Evolutionary conservation across 164 flowering plant genomes (phyloP).

Genomic region (Magnolia officinalis): DNA sequence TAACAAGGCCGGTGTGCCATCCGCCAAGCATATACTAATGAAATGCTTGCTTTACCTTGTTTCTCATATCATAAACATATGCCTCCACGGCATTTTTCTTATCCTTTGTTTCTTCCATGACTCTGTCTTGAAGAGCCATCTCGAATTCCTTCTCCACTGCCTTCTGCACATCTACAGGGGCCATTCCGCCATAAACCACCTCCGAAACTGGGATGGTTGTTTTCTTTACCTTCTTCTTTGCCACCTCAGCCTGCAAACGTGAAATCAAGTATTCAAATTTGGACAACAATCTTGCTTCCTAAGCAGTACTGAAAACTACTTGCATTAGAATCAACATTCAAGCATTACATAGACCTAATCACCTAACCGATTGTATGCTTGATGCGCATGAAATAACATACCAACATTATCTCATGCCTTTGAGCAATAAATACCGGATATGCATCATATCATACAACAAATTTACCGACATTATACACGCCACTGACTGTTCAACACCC

Average conservation of each 20-base stretch:
- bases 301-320: background rate
- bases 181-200: slow-evolving; percentile 68
- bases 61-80: slow-evolving; percentile 95
- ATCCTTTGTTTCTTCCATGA: slow-evolving; percentile 97
- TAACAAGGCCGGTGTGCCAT: background rate
- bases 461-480: no score
- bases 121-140: slow-evolving; percentile 93
- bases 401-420: no score
- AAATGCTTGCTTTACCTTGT: slow-evolving; percentile 46
- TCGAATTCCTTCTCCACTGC: slow-evolving; percentile 94
- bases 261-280: background rate
- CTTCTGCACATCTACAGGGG: slow-evolving; percentile 65
- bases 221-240: slow-evolving; percentile 84
- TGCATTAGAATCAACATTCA: background rate
- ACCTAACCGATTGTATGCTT: background rate
- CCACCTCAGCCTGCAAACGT: slow-evolving; percentile 53
- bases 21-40: background rate
- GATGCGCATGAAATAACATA: background rate
- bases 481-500: no score
- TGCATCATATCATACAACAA: no score
- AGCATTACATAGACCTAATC: background rate
- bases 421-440: no score
- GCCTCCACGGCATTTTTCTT: slow-evolving; percentile 95
- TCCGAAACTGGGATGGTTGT: slow-evolving; percentile 66
- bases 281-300: background rate